Conservation (phyloP, 306 rosid species). For the Pyrus pyrifolia region DNA sequence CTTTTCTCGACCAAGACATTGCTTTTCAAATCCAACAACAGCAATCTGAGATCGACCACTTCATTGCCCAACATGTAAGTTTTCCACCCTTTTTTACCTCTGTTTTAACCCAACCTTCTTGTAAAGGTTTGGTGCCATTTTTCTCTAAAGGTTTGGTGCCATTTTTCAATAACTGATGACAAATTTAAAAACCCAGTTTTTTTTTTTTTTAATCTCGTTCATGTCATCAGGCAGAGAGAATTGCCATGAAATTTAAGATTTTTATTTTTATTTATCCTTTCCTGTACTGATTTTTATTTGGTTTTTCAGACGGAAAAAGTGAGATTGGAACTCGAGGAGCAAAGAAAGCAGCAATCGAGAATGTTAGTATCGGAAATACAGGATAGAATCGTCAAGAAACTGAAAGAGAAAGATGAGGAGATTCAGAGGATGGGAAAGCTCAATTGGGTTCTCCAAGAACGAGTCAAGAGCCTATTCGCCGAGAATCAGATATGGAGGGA, state of each 20-base stretch:
- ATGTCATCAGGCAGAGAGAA: background rate
- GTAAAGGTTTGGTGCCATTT: too few relatives aligned
- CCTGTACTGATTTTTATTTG: background rate
- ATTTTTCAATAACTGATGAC: background rate
- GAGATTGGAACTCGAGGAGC: conserved; percentile 53
- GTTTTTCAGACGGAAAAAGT: conserved; percentile 57
- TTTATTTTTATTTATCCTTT: background rate
- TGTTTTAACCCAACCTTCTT: background rate
- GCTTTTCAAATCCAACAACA: conserved; percentile 35
- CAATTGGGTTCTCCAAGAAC: conserved; percentile 67
- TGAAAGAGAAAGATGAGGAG: conserved; percentile 80
- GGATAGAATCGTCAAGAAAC: conserved; percentile 42
- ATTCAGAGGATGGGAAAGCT: conserved; percentile 57
- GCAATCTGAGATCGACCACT: conserved; percentile 29
- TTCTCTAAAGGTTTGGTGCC: background rate
- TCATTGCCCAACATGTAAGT: conserved; percentile 38
- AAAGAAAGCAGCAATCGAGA: conserved; percentile 47
- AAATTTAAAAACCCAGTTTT: background rate
- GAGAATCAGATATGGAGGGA: conserved; percentile 86
- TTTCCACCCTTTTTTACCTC: background rate
- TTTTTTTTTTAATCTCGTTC: background rate
- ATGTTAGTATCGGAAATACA: conserved; percentile 41
- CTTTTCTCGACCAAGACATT: conserved; percentile 18
- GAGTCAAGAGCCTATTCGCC: conserved; percentile 38
- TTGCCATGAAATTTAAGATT: background rate